Conservation (phyloP, 306 rosid genomes). For the Lotus japonicus region DNA sequence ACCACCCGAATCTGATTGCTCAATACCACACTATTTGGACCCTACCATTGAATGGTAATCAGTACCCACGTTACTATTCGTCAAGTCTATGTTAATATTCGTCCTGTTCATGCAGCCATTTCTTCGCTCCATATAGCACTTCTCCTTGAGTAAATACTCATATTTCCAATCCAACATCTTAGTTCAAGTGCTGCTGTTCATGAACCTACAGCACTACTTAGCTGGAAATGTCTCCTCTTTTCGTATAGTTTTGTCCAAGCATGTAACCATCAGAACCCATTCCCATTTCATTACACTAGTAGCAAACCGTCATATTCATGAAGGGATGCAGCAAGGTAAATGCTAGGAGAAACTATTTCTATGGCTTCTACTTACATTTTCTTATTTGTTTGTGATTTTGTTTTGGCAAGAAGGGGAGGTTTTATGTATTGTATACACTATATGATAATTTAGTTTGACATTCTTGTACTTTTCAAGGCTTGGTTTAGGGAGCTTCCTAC, state of each 20-base stretch:
- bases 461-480: slow-evolving; percentile 46
- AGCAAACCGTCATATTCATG: background rate
- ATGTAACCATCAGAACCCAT: background rate
- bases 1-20: too few relatives aligned
- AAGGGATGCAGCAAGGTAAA: background rate
- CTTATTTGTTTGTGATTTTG: background rate
- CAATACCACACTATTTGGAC: too few relatives aligned
- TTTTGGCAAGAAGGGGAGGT: background rate
- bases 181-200: background rate
- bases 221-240: background rate
- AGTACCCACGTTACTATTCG: too few relatives aligned
- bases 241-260: background rate
- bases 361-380: background rate
- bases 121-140: too few relatives aligned
- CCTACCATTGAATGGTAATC: too few relatives aligned
- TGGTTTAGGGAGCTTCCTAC: slow-evolving; percentile 92
- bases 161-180: background rate
- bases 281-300: background rate
- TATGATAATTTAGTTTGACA: slow-evolving; percentile 15
- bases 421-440: background rate
- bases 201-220: background rate
- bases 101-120: too few relatives aligned
- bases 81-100: too few relatives aligned
- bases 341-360: background rate
- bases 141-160: too few relatives aligned